Evolutionary conservation across 2,329 filamentous ascomycete species (phyloP), one percentile per base, ranked within the genome.

Genomic region (Claviceps sorghi): DNA sequence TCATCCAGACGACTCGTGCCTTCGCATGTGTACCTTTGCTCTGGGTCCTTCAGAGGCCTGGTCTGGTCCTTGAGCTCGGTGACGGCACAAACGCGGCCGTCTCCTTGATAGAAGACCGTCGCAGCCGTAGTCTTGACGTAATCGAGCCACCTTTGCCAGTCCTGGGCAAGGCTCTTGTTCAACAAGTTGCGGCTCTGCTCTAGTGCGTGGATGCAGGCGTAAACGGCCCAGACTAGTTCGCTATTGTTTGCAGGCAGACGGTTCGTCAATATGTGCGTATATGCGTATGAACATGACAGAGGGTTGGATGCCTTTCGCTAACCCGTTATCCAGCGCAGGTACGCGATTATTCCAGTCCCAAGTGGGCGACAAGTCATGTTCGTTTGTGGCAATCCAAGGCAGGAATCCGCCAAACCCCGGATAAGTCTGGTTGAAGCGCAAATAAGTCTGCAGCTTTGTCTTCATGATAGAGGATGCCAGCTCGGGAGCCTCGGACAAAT

Each of bases 141-240:
- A 47, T 71, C 66, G 42, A 72, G 59, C 69, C 69, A 72, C 0
- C 45, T 44, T 45, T 69, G 64, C 69, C 69, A 72, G 1, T 53
- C 58, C 5, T 55, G 48, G 10, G 66, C 69, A 21, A 70, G 64
- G 10, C 62, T 54, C 17, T 58, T 56, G 38, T 59, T 57, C 1
- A 55, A 55, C 3, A 49, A n/a, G n/a, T 58, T 58, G 2, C 52
- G 15, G 1, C 58, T 62, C 19, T 60, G 62, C 49, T 68, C 62
- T 1, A 70, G 60, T 1, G 64, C 68, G 43, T 69, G 62, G 19
- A 71, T 65, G 21, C 62, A 65, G 15, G 64, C 68, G 49, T 72
- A 71, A 0, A 72, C 67, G 9, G 68, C 69, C 69, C 69, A 72
- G 0, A 71, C 53, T 1, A 72, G 61, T 53, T 71, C 68, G 40